Evolutionary conservation across 1,139 yeast genomes (phyloP), one percentile per base, ranked within the genome.

Genomic region (Taphrina populina): DNA sequence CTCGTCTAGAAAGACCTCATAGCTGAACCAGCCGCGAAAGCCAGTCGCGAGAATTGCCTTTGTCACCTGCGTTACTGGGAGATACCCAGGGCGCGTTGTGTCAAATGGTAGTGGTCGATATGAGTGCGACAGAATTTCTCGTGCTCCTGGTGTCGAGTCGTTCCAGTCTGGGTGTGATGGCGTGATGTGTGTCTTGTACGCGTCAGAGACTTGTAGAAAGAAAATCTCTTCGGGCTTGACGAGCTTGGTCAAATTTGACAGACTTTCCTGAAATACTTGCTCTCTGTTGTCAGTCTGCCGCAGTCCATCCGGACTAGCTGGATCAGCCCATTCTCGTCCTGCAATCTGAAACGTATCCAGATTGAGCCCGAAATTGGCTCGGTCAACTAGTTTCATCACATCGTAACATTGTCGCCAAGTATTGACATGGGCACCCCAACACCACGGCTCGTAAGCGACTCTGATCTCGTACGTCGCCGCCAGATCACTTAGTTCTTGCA

Each of bases 311-410:
- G 44, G 36, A 5, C 23, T 29, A 3, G 59, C 32, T 20, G 46
- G 46, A 29, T 58, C 60, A 20, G 52, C 60, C 60, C 60, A 58
- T 24, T 43, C 59, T n/a, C 47, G 44, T 17, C 47, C 60, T 6
- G 51, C 60, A 33, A 35, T 35, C 33, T 58, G 59, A 52, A 56
- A 58, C 20, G 60, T 58, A 30, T 58, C 60, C 23, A 58, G 30
- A 27, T 56, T 51, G 33, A 52, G 39, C 4, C 60, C 60, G 24
- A 58, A 39, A 34, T 58, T 58, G 20, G 53, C 55, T 21, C 47
- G 27, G 33, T 58, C 54, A 11, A 52, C 59, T 19, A 21, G 47
- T 30, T 51, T 40, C 33, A 51, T 37, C 20, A 56, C 26, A 11
- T 46, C 44, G 54, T 58, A 58, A 11, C 39, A 24, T 20, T 35